Evolutionary conservation across 495 filamentous ascomycete genomes (phyloP).

Genomic region (Penicillium antarcticum): DNA sequence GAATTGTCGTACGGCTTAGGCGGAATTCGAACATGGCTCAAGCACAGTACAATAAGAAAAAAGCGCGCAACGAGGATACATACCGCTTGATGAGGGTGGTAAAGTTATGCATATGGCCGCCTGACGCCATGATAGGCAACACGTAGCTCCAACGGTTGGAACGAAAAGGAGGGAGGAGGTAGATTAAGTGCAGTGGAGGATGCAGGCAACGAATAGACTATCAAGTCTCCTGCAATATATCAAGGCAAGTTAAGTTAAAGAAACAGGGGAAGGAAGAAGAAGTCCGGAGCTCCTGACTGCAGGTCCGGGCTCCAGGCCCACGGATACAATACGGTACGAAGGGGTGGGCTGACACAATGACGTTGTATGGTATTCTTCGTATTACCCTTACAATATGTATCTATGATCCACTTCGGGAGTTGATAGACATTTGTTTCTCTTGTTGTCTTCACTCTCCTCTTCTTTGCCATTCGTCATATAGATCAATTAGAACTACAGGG

Average conservation of each 20-base stretch:
- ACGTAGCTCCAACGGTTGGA: conserved; percentile 19
- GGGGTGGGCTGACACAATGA: conserved; percentile 2
- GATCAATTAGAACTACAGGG: neutral
- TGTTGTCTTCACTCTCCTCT: conserved; percentile 5
- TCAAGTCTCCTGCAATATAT: neutral
- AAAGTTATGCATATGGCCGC: conserved; percentile 86
- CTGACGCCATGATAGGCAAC: conserved; percentile 47
- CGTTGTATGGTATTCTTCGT: conserved; percentile 15
- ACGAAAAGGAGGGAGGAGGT: neutral
- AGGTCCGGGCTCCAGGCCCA: conserved; percentile 12
- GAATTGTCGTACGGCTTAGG: neutral
- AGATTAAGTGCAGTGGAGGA: neutral
- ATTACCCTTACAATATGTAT: conserved; percentile 15
- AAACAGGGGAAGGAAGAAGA: conserved; percentile 5
- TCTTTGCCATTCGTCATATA: neutral
- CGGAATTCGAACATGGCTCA: neutral
- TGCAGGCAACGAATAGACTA: neutral
- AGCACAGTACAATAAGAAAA: neutral
- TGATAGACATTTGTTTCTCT: neutral
- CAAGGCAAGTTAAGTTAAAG: neutral
- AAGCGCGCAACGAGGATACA: conserved; percentile 18
- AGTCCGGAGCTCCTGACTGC: conserved; percentile 17
- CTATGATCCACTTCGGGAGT: neutral
- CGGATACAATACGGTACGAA: conserved; percentile 9
- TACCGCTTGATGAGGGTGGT: conserved; percentile 98